Evolutionary conservation across 2,329 filamentous ascomycete species (phyloP), one percentile per base, ranked within the genome.

Genomic region (Fusarium sp.): DNA sequence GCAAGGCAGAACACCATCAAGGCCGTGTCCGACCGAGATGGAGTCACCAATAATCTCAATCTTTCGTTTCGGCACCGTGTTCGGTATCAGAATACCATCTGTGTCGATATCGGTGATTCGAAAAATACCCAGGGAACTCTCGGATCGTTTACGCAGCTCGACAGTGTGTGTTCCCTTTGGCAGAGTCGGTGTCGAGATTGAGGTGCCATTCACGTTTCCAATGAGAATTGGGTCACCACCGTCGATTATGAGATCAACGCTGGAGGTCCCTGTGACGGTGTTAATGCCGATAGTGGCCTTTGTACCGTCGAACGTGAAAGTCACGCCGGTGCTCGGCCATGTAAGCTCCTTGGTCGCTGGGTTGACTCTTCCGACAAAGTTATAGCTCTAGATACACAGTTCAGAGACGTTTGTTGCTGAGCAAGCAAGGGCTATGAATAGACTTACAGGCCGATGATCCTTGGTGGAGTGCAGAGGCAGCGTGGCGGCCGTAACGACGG

Each of bases 31-130:
- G 5, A 85, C 84, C 3, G 79, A 83, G 71, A 86, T 86, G 27
- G 84, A 86, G 76, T 86, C 85, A 10, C 85, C 85, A 31, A 86
- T 84, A 54, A 85, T 76, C 69, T 86, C 84, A 45, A 86, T 85
- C 66, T 82, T 82, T 27, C 82, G 83, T 11, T 74, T 75, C 4
- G 79, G 78, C 1, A 67, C 68, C 9, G 68, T 57, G 18, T 76
- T 72, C 5, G 72, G 73, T 33, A 84, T 71, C 11, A 74, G 31
- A 1, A 56, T 66, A 2, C 72, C 72, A 59, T 74, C 72, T 2
- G 72, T 67, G 6, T 22, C 24, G 8, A 74, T 62, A 1, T 35
- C 58, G 0, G 58, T 27, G 43, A 75, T 45, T 1, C 48, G 37
- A 14, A 74, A 75, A 8, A 11, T 50, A 29, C 72, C 72, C 2